A percentile compares a stretch with the other conserved stretches of the same genome.
These are phyloP conservation scores for Phytophthora europaea DNA, from an alignment of 352 stramenopile genomes.

Conservation along the genomic window DNA sequence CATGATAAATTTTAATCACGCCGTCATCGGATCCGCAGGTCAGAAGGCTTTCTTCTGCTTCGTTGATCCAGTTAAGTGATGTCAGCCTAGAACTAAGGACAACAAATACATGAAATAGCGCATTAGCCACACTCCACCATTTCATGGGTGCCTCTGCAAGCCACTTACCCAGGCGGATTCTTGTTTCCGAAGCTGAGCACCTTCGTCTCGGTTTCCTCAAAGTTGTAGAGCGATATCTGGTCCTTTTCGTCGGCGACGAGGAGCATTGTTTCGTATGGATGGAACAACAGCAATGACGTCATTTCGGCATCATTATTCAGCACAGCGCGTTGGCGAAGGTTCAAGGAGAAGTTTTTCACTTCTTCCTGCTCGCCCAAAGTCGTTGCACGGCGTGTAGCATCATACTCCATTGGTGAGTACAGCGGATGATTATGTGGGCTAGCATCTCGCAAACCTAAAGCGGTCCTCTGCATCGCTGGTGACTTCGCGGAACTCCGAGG, in stretches of 20 bases:
- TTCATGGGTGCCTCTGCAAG: conserved; percentile 10
- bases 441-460: conserved; percentile 15
- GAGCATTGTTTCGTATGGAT: conserved; percentile 95
- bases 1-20: conserved; percentile 96
- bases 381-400: conserved; percentile 29
- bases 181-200: conserved; percentile 87
- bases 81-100: conserved; percentile 89
- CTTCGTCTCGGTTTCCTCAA: conserved; percentile 91
- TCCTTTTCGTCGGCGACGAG: conserved; percentile 96
- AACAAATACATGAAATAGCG: conserved; percentile 3
- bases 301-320: conserved; percentile 95
- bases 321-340: conserved; percentile 92
- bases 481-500: conserved; percentile 29
- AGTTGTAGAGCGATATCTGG: conserved; percentile 96
- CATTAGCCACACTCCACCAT: conserved; percentile 12
- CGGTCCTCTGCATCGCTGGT: conserved; percentile 10
- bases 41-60: conserved; percentile 93
- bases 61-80: conserved; percentile 98
- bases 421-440: conserved; percentile 26
- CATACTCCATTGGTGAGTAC: conserved; percentile 49
- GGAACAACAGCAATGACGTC: conserved; percentile 97
- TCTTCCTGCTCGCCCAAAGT: conserved; percentile 64
- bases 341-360: conserved; percentile 83
- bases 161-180: conserved; percentile 79
- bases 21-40: conserved; percentile 97